Evolutionary conservation across 139 green algal genomes (phyloP).

Genomic region (Desmodesmus armatus): DNA sequence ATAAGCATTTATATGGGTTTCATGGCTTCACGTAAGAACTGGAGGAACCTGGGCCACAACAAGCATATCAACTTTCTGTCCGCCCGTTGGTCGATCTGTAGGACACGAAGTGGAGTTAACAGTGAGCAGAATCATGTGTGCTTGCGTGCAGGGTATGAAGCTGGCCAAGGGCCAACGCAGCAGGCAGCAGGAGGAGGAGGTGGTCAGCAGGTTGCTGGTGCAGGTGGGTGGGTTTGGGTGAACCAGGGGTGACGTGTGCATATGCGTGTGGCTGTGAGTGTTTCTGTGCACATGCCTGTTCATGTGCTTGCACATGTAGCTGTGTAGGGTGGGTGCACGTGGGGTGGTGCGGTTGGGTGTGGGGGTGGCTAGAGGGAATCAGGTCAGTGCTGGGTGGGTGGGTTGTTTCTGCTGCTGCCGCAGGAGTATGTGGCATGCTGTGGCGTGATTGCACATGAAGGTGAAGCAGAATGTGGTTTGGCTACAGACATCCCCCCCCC

Average conservation of each 20-base stretch:
- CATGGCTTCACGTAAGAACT: too few species aligned
- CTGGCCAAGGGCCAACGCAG: slow-evolving; percentile 72
- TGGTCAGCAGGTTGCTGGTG: slow-evolving; percentile 70
- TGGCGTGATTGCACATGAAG: slow-evolving; percentile 42
- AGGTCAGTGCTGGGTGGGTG: too few species aligned
- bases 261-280: background rate
- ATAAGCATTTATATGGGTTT: too few species aligned
- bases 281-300: background rate
- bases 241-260: background rate
- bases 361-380: too few species aligned
- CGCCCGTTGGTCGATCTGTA: too few species aligned
- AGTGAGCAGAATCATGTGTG: too few species aligned
- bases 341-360: too few species aligned
- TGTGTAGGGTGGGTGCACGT: too few species aligned
- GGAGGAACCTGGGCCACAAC: too few species aligned
- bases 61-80: too few species aligned
- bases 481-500: background rate
- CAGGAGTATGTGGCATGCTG: too few species aligned
- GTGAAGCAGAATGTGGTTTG: slow-evolving; percentile 17
- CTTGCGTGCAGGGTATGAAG: slow-evolving; percentile 46
- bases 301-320: background rate
- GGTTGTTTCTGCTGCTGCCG: background rate
- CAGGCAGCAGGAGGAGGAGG: slow-evolving; percentile 68
- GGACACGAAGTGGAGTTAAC: too few species aligned
- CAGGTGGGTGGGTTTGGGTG: slow-evolving; percentile 35